A percentile compares a stretch with the other conserved stretches of the same genome.
These are phyloP conservation scores for Cicer bijugum DNA, from an alignment of 306 rosid genomes.

Conservation along the genomic window DNA sequence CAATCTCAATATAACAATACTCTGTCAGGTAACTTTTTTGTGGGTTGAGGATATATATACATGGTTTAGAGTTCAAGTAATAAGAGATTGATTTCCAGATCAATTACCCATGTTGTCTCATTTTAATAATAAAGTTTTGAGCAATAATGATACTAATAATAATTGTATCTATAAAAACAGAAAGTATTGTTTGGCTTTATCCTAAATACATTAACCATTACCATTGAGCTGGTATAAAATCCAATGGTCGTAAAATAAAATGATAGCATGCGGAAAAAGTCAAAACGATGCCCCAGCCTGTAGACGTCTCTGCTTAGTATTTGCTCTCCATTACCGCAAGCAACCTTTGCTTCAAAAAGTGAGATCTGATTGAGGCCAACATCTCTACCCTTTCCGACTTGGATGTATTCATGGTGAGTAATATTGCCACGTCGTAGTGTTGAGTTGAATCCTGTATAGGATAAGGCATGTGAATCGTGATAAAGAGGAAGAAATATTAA, in stretches of 20 bases:
- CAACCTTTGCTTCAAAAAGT: slow-evolving; percentile 94
- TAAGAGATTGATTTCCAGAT: slow-evolving; percentile 29
- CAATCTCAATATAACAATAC: slow-evolving; percentile 12
- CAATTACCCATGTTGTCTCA: slow-evolving; percentile 7
- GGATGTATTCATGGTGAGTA: slow-evolving; percentile 97
- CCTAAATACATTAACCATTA: slow-evolving; percentile 48
- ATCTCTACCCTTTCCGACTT: slow-evolving; percentile 98
- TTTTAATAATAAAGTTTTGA: slow-evolving; percentile 14
- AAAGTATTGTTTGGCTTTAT: slow-evolving; percentile 13
- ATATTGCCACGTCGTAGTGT: slow-evolving; percentile 88
- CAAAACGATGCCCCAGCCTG: slow-evolving; percentile 94
- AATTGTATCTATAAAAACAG: slow-evolving; percentile 19
- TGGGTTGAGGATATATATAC: not conserved
- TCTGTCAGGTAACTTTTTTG: slow-evolving; percentile 9
- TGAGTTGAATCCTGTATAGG: slow-evolving; percentile 78
- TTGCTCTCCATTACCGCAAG: slow-evolving; percentile 98
- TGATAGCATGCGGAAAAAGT: slow-evolving; percentile 96
- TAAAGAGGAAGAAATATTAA: slow-evolving; percentile 40
- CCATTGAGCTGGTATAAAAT: slow-evolving; percentile 85
- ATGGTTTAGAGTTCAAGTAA: not conserved
- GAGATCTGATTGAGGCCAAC: slow-evolving; percentile 98
- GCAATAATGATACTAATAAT: not conserved
- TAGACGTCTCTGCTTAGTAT: slow-evolving; percentile 87
- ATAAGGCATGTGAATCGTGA: slow-evolving; percentile 22
- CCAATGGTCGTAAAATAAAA: slow-evolving; percentile 89